Base-by-base conservation (phyloP, 768 basidiomycete species). In the Panaeolus cyanescens region DNA sequence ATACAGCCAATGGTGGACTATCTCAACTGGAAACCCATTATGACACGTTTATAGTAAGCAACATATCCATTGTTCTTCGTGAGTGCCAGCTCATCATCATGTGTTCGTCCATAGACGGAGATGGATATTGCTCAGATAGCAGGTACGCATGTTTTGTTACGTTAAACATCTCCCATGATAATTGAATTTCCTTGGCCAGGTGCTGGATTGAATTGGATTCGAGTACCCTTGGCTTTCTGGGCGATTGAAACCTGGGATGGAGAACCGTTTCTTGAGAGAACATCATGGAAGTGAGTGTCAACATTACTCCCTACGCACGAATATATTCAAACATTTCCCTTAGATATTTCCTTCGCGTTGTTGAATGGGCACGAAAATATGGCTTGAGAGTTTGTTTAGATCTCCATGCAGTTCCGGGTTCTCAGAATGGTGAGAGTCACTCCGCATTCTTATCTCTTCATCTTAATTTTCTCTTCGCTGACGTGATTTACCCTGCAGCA, bases 281-380 rank as follows among this genome's bases (percentile, higher is more conserved):
- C 88, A 10, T 85, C 86, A 22, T 95, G 93, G 93, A 85, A 83
- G 81, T 87, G 72, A 62, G 81, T 71, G 15, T 28, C 13, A 6
- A 20, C 39, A n/a, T 15, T 31, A 28, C 12, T 58, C 10, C 15
- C 54, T 8, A 60, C 5, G 20, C n/a, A 13, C 20, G 2, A 22
- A n/a, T 17, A 1, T 31, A 30, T 20, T 2, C 10, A 17, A 1
- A 13, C 25, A 12, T 31, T 34, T 20, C 31, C 12, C 19, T 40
- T 64, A 87, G 85, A 60, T 93, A 93, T 75, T 85, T 92, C 73
- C 75, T 93, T 22, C 86, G 85, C 42, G 82, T 90, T 25, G 75
- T 95, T 34, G 81, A 79, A 3, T 96, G 95, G 94, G 88, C 87
- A 17, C 80, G 94, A 55, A 96, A 96, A 74, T 96, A 96, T 71